Evolutionary conservation across 2,329 filamentous ascomycete genomes (phyloP).

Genomic region (Sporothrix inflata): DNA sequence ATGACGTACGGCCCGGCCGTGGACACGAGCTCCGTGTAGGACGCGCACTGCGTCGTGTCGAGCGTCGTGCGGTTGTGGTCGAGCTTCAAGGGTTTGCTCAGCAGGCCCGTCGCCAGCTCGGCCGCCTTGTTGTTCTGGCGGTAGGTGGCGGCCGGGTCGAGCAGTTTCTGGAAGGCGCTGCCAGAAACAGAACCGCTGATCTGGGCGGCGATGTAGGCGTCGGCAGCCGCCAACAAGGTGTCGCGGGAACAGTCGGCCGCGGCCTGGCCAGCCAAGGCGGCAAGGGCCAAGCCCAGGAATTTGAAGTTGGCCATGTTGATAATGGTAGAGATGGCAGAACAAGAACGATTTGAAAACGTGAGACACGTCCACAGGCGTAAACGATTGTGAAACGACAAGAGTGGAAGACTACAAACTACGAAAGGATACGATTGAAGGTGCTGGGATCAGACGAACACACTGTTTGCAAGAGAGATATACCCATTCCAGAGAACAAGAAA

Average conservation of each 20-base stretch:
- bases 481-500: too few species aligned
- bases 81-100: slow-evolving; percentile 40
- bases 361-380: too few species aligned
- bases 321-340: not conserved
- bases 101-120: slow-evolving; percentile 31
- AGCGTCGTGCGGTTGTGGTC: slow-evolving; percentile 42
- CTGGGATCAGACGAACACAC: not conserved
- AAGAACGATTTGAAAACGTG: too few species aligned
- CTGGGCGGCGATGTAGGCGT: slow-evolving; percentile 39
- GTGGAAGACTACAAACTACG: not conserved
- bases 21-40: slow-evolving; percentile 48
- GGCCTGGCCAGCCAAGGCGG: not conserved
- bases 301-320: not conserved
- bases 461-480: not conserved
- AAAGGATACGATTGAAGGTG: not conserved
- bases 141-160: slow-evolving; percentile 39
- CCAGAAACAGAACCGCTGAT: slow-evolving; percentile 34
- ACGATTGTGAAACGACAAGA: too few species aligned
- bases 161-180: slow-evolving; percentile 34
- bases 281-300: not conserved
- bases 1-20: slow-evolving; percentile 38
- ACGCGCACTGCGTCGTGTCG: slow-evolving; percentile 44
- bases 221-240: slow-evolving; percentile 38
- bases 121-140: slow-evolving; percentile 37
- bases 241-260: slow-evolving; percentile 38